These are phyloP conservation scores for Xylariaceae sp. DNA, from an alignment of 2,329 filamentous ascomycete genomes.

Conservation along the genomic window DNA sequence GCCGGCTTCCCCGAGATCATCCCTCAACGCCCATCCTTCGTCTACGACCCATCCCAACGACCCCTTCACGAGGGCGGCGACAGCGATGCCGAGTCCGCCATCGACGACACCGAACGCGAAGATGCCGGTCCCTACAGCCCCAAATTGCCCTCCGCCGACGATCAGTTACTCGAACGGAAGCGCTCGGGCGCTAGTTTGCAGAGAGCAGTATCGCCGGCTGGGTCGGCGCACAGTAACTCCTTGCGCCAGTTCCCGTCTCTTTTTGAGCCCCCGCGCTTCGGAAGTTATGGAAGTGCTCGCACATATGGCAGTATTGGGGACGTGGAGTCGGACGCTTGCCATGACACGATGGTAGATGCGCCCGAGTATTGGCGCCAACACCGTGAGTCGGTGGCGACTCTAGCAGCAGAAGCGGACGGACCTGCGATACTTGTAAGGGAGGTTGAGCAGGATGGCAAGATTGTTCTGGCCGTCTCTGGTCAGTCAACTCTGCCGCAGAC, in stretches of 20 bases:
- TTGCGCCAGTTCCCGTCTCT: slow-evolving; percentile 58
- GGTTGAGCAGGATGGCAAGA: slow-evolving; percentile 79
- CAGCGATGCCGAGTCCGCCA: slow-evolving; percentile 33
- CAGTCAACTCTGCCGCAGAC: slow-evolving; percentile 96
- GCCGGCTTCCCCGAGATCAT: slow-evolving; percentile 84
- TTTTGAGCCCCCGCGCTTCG: slow-evolving; percentile 62
- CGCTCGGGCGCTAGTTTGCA: slow-evolving; percentile 39
- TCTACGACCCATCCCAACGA: slow-evolving; percentile 55
- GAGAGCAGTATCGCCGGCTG: slow-evolving; percentile 28
- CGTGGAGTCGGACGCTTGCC: slow-evolving; percentile 39
- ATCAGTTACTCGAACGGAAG: slow-evolving; percentile 39
- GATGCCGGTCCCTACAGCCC: slow-evolving; percentile 23
- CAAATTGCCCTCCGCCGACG: slow-evolving; percentile 17
- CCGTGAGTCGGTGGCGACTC: slow-evolving; percentile 44
- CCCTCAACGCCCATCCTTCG: slow-evolving; percentile 69
- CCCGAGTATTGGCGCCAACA: slow-evolving; percentile 49
- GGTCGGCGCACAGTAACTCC: slow-evolving; percentile 37
- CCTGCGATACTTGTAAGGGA: slow-evolving; percentile 83
- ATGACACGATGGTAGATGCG: slow-evolving; percentile 47
- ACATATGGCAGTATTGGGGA: slow-evolving; percentile 54
- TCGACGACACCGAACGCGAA: slow-evolving; percentile 26
- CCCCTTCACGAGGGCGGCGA: slow-evolving; percentile 36
- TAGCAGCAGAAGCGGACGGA: slow-evolving; percentile 50
- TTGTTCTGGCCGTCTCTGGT: slow-evolving; percentile 78
- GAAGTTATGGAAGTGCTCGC: slow-evolving; percentile 59